phyloP scores from a whole-genome alignment of 2,329 filamentous ascomycete species.

The Colletotrichum noveboracense region DNA sequence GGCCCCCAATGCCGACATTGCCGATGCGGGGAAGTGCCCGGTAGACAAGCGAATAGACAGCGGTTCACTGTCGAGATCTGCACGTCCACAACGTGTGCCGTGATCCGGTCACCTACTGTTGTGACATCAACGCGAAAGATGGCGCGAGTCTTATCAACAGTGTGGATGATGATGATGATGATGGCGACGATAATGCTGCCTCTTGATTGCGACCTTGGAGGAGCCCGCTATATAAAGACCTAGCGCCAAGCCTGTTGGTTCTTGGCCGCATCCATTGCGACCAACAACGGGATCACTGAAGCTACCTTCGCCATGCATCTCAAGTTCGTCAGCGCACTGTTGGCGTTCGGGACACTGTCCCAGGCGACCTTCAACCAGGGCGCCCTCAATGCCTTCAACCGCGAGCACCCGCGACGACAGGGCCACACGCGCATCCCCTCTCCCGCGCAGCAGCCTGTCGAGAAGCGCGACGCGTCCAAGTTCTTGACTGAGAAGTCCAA shows the following conservation, averaged over 20 bases:
- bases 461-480: not conserved
- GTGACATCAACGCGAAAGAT: not conserved
- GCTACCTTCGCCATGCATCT: not conserved
- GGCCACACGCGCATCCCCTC: not conserved
- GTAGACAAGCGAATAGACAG: not conserved
- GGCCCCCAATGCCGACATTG: not conserved
- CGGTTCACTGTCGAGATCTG: not conserved
- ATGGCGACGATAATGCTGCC: not conserved
- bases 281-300: not conserved
- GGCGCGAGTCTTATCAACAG: not conserved
- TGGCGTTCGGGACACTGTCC: not conserved
- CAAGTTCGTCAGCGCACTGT: not conserved
- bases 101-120: not conserved
- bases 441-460: not conserved
- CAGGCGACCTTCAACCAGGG: conserved; percentile 1
- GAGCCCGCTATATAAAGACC: not conserved
- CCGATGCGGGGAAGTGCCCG: not conserved
- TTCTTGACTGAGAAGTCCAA: not conserved
- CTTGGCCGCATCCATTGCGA: not conserved
- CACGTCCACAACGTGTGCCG: not conserved
- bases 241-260: not conserved
- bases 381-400: not conserved
- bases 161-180: not conserved
- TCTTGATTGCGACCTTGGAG: not conserved
- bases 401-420: not conserved